phyloP scores from a whole-genome alignment of 108 stramenopile species.

The Conticribra weissflogii region DNA sequence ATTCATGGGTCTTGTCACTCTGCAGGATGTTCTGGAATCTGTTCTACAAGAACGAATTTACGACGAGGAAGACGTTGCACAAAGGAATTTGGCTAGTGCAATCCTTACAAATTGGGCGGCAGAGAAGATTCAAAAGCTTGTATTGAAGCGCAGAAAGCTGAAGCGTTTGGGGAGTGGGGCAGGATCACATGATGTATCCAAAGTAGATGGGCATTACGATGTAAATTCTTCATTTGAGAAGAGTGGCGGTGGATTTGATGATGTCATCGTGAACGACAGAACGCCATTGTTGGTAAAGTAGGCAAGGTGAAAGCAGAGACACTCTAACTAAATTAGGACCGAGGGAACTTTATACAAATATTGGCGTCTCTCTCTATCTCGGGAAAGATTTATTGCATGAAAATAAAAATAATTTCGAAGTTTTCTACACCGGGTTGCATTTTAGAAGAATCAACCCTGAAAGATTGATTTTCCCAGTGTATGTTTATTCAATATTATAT shows the following conservation, averaged over 20 bases:
- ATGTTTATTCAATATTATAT: no score
- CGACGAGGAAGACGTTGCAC: constrained; percentile 59
- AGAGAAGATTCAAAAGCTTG: constrained; percentile 26
- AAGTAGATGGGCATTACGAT: no score
- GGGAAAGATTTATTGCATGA: no score
- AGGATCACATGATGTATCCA: neutral
- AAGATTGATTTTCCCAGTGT: no score
- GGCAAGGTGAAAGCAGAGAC: no score
- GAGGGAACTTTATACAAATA: no score
- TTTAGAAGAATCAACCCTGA: no score
- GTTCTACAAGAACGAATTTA: constrained; percentile 63
- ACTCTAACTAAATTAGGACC: no score
- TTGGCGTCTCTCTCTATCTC: no score
- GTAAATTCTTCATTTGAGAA: neutral
- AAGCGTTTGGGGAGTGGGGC: constrained; percentile 2
- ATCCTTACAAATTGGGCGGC: constrained; percentile 64
- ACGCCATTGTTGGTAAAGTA: neutral
- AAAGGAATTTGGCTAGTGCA: constrained; percentile 51
- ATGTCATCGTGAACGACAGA: neutral
- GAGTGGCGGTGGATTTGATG: neutral
- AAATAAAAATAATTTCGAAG: no score
- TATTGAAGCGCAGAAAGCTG: constrained; percentile 29
- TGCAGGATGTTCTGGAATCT: constrained; percentile 68
- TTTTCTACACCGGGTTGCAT: no score
- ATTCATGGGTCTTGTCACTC: constrained; percentile 66